Evolutionary conservation across 1,284 basidiomycete genomes (phyloP).

Genomic region (Boletus semigastroideus): DNA sequence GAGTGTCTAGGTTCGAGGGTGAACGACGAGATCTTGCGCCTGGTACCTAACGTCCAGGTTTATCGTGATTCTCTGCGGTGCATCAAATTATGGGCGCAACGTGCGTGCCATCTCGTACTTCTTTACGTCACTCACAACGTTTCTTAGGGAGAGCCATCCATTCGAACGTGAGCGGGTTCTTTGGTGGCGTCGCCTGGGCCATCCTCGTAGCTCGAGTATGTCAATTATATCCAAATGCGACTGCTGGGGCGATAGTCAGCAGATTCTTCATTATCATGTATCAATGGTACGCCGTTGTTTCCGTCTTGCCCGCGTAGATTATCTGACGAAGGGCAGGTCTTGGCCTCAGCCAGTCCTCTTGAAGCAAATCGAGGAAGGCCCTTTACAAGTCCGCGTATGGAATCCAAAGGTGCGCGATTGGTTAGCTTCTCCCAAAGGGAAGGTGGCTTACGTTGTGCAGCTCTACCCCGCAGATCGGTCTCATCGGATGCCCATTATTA

Average conservation of each 20-base stretch:
- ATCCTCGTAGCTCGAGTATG: constrained; percentile 98
- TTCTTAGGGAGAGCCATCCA: constrained; percentile 88
- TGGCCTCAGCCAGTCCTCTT: constrained; percentile 98
- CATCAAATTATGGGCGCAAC: constrained; percentile 97
- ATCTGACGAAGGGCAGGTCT: constrained; percentile 52
- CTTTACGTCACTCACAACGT: constrained; percentile 9
- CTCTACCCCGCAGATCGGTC: constrained; percentile 90
- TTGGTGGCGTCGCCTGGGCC: constrained; percentile 98
- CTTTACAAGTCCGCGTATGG: constrained; percentile 93
- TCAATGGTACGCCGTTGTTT: constrained; percentile 70
- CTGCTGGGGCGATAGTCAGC: constrained; percentile 93
- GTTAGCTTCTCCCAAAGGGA: not conserved
- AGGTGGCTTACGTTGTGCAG: constrained; percentile 38
- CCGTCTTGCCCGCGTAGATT: not conserved
- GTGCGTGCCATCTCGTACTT: constrained; percentile 48
- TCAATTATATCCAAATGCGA: constrained; percentile 95
- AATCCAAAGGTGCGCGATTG: constrained; percentile 80
- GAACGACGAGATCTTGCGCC: constrained; percentile 92
- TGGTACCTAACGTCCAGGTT: constrained; percentile 93
- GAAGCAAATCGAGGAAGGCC: constrained; percentile 95
- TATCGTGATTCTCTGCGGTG: constrained; percentile 94
- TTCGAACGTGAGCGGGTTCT: constrained; percentile 97
- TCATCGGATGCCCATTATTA: constrained; percentile 99
- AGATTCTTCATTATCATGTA: constrained; percentile 97
- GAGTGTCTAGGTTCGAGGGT: constrained; percentile 81